Evolutionary conservation across 305 asterid genomes (phyloP), one percentile per base, ranked within the genome.

Genomic region (Petunia hybrid): DNA sequence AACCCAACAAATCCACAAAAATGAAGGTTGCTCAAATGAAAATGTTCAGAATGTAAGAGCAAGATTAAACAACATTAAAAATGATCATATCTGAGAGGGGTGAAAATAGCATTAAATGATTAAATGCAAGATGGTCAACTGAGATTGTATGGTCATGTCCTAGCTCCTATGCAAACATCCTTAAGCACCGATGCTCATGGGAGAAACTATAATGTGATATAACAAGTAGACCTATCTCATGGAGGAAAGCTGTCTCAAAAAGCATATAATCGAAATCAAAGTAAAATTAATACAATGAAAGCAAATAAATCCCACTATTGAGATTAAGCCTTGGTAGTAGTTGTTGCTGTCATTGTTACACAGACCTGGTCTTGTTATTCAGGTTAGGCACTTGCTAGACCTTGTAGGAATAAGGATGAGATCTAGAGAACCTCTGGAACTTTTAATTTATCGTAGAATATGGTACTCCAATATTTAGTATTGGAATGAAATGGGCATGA

Each of bases 261-360:
- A 31, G 76, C 38, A 69, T 5, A 69, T 8, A 45, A 45, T 8
- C 16, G 16, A 43, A 69, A n/a, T 45, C 46, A 69, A 69, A 8
- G 2, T 2, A 1, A 41, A 69, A 8, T 69, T 43, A 69, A 42
- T 69, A 69, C 5, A 43, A 22, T 1, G 4, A 40, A 69, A 45
- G 40, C 56, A 68, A 68, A 42, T n/a, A 67, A 41, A 41, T 67
- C 59, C 13, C 39, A 69, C 41, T 69, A 43, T 69, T 45, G 59
- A 43, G 59, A 9, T 22, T 69, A 16, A 16, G 57, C n/a, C 59
- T 43, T 53, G 10, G 10, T 43, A 38, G 14, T 42, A 22, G 10
- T 43, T 65, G 14, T 42, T 42, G 5, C 45, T 69, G 76, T 22
- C 9, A 45, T 9, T 45, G n/a, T 22, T 69, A 69, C 59, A 69